A percentile compares a stretch with the other conserved stretches of the same genome.
Conservation (phyloP, 176 grass and related monocot genomes). For the Oryza nivara region DNA sequence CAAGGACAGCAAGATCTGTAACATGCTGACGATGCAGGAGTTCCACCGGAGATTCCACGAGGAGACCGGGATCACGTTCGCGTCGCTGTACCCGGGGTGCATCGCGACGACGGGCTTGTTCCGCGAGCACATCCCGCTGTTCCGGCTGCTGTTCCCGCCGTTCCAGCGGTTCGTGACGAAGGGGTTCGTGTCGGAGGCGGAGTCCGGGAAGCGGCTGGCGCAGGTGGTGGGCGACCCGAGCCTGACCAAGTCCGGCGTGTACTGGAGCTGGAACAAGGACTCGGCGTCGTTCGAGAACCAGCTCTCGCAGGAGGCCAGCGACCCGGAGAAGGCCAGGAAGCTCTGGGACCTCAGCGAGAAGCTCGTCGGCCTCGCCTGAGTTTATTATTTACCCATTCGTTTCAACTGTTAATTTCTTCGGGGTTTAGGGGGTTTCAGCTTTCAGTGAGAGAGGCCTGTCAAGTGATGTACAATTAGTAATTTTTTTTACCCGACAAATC, state of each 20-base stretch:
- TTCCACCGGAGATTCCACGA: slow-evolving; percentile 83
- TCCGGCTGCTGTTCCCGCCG: slow-evolving; percentile 74
- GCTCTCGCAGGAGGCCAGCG: slow-evolving; percentile 83
- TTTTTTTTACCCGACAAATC: slow-evolving; percentile 4
- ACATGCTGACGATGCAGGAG: slow-evolving; percentile 98
- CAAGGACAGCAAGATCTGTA: slow-evolving; percentile 99
- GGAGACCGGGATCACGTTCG: slow-evolving; percentile 87
- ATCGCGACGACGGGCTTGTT: slow-evolving; percentile 88
- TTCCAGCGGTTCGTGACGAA: slow-evolving; percentile 90
- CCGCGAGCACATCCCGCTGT: slow-evolving; percentile 81
- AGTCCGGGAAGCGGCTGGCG: slow-evolving; percentile 83
- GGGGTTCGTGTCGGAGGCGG: slow-evolving; percentile 79
- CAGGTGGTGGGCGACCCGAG: slow-evolving; percentile 87
- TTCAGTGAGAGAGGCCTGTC: slow-evolving; percentile 2
- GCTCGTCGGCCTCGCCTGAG: slow-evolving; percentile 77
- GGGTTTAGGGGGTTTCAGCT: neutral
- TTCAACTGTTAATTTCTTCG: slow-evolving; percentile 18
- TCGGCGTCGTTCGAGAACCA: slow-evolving; percentile 90
- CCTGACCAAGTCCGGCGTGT: slow-evolving; percentile 90
- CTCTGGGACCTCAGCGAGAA: slow-evolving; percentile 93
- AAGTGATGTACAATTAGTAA: slow-evolving; percentile 40
- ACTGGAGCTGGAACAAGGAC: slow-evolving; percentile 99
- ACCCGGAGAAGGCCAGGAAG: slow-evolving; percentile 71
- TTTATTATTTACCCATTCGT: neutral
- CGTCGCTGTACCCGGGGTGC: slow-evolving; percentile 81